These are phyloP conservation scores for Penicillium odoratum DNA, from an alignment of 495 filamentous ascomycete species.

Conservation along the genomic window DNA sequence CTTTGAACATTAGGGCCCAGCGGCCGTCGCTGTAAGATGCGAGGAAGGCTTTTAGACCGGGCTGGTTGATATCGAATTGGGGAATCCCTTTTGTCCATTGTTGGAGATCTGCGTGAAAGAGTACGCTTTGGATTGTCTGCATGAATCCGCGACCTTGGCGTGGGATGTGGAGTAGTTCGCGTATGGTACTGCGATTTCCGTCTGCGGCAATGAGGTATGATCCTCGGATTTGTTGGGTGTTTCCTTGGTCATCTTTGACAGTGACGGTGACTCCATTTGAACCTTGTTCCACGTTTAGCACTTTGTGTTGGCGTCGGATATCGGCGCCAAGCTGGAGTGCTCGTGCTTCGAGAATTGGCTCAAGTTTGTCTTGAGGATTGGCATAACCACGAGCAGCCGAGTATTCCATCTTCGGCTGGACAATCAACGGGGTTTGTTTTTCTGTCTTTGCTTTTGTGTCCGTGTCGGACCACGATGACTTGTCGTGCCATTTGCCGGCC, in stretches of 20 bases:
- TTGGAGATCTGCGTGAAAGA: constrained; percentile 35
- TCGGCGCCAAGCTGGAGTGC: constrained; percentile 34
- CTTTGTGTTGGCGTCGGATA: constrained; percentile 21
- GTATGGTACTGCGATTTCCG: constrained; percentile 32
- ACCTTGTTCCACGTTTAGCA: constrained; percentile 23
- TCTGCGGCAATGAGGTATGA: constrained; percentile 38
- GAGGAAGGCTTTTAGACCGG: constrained; percentile 24
- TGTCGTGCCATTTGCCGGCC: constrained; percentile 28
- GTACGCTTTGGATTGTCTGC: constrained; percentile 39
- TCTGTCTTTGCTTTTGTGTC: constrained; percentile 8
- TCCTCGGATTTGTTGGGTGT: constrained; percentile 13
- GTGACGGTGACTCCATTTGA: constrained; percentile 19
- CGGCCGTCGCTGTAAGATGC: constrained; percentile 30
- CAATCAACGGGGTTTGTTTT: constrained; percentile 3
- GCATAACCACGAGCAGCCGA: constrained; percentile 22
- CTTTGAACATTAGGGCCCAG: constrained; percentile 32
- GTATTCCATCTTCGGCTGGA: constrained; percentile 16
- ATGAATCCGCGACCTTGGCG: constrained; percentile 33
- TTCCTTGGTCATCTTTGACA: constrained; percentile 10
- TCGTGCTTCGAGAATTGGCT: constrained; percentile 24
- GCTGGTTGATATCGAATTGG: constrained; percentile 28
- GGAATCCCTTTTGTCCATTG: constrained; percentile 21
- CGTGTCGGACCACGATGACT: constrained; percentile 28
- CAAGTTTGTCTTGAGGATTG: constrained; percentile 33
- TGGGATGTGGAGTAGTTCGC: constrained; percentile 27